Base-by-base conservation (phyloP, 129 eudicot genomes). In the Flaveria trinervia region DNA sequence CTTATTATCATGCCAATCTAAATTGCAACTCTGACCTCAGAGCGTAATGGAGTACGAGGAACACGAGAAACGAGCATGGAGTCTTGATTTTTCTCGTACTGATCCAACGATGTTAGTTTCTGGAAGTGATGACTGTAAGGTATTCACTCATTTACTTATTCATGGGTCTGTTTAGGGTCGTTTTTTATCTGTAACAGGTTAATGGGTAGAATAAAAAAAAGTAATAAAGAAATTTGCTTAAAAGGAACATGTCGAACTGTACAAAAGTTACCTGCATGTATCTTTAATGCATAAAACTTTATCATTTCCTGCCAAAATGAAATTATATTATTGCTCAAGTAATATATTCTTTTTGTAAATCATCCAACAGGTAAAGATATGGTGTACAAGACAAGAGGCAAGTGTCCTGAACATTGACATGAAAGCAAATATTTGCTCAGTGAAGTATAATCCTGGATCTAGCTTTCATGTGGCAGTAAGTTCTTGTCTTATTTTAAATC, bases 51-150 rank as follows among this genome's bases (percentile, higher is more conserved):
- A 91, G 84, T 95, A 92, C 23, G 97, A 95, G 83, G 99, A 91
- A 88, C 99, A 95, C 70, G 99, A 95, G 74, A 95, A 95, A 83
- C 86, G 99, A 72, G 97, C 97, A 8, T 95, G 99, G 99, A 91
- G 99, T 82, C 92, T 95, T 82, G 99, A 95, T 82, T 95, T 91
- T 83, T 91, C 97, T 46, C 84, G 82, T 26, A 88, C 92, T 39
- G 94, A 91, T 56, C 99, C 99, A 46, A 89, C 99, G 56, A 88
- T 95, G 96, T 93, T 95, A 70, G 92, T 91, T 41, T 95, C 99
- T 52, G 97, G 99, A 68, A 90, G 99, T 62, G 97, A 91, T 79
- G 99, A 91, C 79, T 95, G 97, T 80, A 95, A 89, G 99, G 99
- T 95, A 85, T 45, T 43, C 0, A 20, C 14, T 54, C 36, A 5